Base-by-base conservation (phyloP, 495 filamentous ascomycete species). In the Jackrogersella multiformis region DNA sequence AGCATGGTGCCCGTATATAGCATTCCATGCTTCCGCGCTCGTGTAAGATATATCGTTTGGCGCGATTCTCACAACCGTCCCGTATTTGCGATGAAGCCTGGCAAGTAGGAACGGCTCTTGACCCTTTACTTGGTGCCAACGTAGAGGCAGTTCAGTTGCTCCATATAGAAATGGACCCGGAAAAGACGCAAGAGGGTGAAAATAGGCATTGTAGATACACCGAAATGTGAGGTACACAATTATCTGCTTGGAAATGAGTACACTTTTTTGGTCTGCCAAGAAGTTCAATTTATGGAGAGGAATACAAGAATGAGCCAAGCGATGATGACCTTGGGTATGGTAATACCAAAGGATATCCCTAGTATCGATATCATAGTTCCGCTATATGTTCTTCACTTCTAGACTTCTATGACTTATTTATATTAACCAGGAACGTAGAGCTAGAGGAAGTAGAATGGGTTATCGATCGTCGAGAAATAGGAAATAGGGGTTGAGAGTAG, bases 11-110 rank as follows among this genome's bases (percentile, higher is more conserved):
- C 48, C 48, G 48, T 34, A 52, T 8, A 52, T 52, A 34, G 48
- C 28, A 2, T 18, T 32, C 48, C 48, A 52, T 18, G 48, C 28
- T 35, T 52, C 48, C 2, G 48, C 9, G 7, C 9, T 35, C 13
- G 28, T 52, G 13, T 52, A 52, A 4, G 48, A 52, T 32, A 52
- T 35, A 21, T 52, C 48, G 15, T 52, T 52, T 52, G 48, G 48
- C 5, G 48, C 48, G 28, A 52, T 52, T 7, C 48, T 52, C 5
- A 52, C 48, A 1, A 35, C 15, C 2, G 5, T 5, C 16, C 48
- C 48, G 9, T 52, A 52, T 35, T 52, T 12, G 7, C 13, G 12
- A 10, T 52, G 48, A 52, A 52, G 48, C 28, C 16, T 35, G 13
- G 48, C 48, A 8, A 52, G 48, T 52, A 34, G 18, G 15, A 32